phyloP scores from a whole-genome alignment of 345 rosid genomes.

The Eucalyptus brandiana region DNA sequence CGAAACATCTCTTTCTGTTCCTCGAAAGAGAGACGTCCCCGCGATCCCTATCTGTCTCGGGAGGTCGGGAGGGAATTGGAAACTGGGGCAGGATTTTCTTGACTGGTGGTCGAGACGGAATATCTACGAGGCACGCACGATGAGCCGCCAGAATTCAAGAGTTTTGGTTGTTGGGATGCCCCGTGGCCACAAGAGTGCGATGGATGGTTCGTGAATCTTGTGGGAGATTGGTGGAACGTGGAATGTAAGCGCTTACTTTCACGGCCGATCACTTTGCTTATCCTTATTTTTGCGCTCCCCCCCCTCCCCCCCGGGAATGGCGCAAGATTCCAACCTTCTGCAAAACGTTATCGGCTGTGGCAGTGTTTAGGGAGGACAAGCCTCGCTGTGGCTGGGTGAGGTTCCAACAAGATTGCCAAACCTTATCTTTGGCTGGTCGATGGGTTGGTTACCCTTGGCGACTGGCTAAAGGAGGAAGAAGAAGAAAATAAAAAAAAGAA shows the following conservation, averaged over 20 bases:
- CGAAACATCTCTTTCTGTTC: background rate
- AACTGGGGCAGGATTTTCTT: background rate
- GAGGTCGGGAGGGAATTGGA: background rate
- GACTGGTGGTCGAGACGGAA: no score
- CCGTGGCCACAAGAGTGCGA: background rate
- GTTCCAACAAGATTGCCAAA: fast-evolving
- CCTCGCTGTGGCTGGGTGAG: no score
- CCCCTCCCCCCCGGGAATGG: no score
- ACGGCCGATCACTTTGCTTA: background rate
- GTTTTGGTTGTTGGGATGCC: background rate
- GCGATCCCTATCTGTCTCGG: background rate
- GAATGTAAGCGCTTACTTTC: background rate
- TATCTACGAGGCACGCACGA: background rate
- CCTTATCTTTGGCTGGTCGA: no score
- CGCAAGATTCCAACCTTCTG: background rate
- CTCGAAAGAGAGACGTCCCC: background rate
- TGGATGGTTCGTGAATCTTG: background rate
- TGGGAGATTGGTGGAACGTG: background rate
- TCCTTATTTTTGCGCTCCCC: background rate
- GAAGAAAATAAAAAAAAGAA: no score
- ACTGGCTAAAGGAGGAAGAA: no score
- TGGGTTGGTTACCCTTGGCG: no score
- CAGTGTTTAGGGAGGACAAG: background rate
- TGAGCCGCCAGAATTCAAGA: background rate
- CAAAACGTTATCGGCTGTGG: background rate